Percentiles rank a stretch among this genome's conserved stretches.
These are phyloP conservation scores for Fusarium haematococcum DNA, from an alignment of 2,329 filamentous ascomycete genomes.

Conservation along the genomic window DNA sequence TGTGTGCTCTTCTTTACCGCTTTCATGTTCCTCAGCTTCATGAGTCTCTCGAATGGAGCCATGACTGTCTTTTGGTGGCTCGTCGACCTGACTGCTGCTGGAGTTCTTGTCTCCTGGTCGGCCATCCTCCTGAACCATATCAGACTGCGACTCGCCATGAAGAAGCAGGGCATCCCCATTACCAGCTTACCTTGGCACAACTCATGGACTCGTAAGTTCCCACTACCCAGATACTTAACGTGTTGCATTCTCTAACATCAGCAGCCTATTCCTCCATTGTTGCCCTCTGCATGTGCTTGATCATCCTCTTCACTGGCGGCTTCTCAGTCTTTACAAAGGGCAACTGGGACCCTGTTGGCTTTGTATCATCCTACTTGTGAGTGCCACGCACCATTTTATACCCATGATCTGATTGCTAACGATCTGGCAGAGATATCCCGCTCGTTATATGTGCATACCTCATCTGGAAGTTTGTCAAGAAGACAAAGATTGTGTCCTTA, in stretches of 20 bases:
- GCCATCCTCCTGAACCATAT: constrained; percentile 71
- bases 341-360: constrained; percentile 67
- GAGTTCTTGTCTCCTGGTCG: constrained; percentile 73
- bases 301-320: constrained; percentile 77
- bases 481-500: constrained; percentile 66
- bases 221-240: background rate
- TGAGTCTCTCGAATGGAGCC: constrained; percentile 67
- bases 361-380: constrained; percentile 73
- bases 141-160: constrained; percentile 65
- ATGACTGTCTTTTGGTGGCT: constrained; percentile 76
- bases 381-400: constrained; percentile 39
- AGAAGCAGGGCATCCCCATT: constrained; percentile 64
- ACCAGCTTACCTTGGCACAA: constrained; percentile 71
- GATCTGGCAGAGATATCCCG: constrained; percentile 64
- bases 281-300: constrained; percentile 69
- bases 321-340: constrained; percentile 72
- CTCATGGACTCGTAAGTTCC: constrained; percentile 67
- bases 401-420: constrained; percentile 15
- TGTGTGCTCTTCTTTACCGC: constrained; percentile 65
- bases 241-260: background rate
- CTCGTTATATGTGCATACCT: constrained; percentile 67
- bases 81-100: constrained; percentile 70
- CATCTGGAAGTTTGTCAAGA: constrained; percentile 75
- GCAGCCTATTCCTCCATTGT: constrained; percentile 70
- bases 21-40: constrained; percentile 70